These are phyloP conservation scores for Wallemia hederae DNA, from an alignment of 1,284 basidiomycete species.

Conservation along the genomic window DNA sequence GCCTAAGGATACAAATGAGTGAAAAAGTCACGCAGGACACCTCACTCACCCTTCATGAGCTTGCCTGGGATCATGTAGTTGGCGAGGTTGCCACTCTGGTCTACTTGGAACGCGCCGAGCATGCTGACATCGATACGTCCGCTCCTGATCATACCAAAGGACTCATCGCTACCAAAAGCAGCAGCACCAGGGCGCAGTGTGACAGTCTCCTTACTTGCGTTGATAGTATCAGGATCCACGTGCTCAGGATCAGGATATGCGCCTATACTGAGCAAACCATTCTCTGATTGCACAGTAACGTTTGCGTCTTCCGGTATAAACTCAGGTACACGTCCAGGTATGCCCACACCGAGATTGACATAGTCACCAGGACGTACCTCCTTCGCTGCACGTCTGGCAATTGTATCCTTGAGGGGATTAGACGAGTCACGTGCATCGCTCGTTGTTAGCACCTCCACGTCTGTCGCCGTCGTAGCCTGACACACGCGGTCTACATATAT, in stretches of 20 bases:
- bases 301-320: conserved; percentile 45
- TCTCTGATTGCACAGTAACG: conserved; percentile 83
- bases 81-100: conserved; percentile 69
- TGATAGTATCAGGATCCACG: conserved; percentile 74
- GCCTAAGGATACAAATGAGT: conserved; percentile 19
- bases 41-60: conserved; percentile 37
- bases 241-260: conserved; percentile 64
- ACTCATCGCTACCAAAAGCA: conserved; percentile 70
- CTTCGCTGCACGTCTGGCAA: conserved; percentile 58
- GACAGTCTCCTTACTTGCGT: conserved; percentile 86
- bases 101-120: conserved; percentile 71
- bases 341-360: conserved; percentile 32
- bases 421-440: conserved; percentile 24
- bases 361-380: conserved; percentile 76
- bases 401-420: conserved; percentile 27
- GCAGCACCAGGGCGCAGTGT: conserved; percentile 75
- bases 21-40: background rate
- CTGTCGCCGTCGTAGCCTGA: conserved; percentile 41
- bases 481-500: conserved; percentile 72
- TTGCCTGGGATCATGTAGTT: conserved; percentile 96
- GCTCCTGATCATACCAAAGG: conserved; percentile 85
- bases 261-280: conserved; percentile 81
- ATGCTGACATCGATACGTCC: conserved; percentile 87
- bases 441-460: conserved; percentile 46
- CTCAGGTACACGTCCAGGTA: conserved; percentile 77